Conservation (phyloP, 2,329 filamentous ascomycete species). For the Xylariales sp. region DNA sequence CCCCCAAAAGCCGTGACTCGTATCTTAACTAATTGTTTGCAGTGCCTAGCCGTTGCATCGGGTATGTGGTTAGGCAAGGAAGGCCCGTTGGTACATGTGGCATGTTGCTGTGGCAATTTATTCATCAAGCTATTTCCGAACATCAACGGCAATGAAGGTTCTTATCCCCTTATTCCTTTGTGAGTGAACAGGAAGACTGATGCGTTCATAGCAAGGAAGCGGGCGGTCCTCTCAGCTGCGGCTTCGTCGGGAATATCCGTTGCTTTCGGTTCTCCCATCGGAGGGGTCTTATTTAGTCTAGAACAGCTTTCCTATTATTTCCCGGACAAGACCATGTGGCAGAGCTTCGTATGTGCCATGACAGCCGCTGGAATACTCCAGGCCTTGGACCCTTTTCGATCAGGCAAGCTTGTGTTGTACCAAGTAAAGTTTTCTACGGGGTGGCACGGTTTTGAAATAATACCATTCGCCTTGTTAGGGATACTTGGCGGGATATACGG, state of each 20-base stretch:
- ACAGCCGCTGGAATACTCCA: constrained; percentile 95
- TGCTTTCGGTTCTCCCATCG: constrained; percentile 90
- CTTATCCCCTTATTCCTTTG: constrained; percentile 29
- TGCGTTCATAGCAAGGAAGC: constrained; percentile 76
- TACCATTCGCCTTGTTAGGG: constrained; percentile 88
- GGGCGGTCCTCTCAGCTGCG: constrained; percentile 90
- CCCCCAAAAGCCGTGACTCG: background rate
- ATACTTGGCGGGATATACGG: constrained; percentile 94
- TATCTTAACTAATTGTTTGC: constrained; percentile 44
- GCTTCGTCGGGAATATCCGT: constrained; percentile 93
- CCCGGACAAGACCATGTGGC: constrained; percentile 99
- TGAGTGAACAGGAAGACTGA: constrained; percentile 3
- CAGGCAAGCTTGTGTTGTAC: constrained; percentile 94
- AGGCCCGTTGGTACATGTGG: constrained; percentile 93
- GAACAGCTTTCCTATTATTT: constrained; percentile 99
- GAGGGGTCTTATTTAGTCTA: constrained; percentile 90
- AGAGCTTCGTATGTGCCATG: constrained; percentile 99
- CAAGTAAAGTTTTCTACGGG: constrained; percentile 92
- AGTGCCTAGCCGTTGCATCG: constrained; percentile 91
- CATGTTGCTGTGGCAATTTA: constrained; percentile 94
- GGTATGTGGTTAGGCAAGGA: constrained; percentile 98
- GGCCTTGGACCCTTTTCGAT: constrained; percentile 92
- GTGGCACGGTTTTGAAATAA: constrained; percentile 94
- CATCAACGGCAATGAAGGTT: constrained; percentile 88
- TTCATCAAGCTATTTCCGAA: constrained; percentile 89